These are phyloP conservation scores for Gentiana macrophylla DNA, from an alignment of 257 asterid species.

Conservation along the genomic window DNA sequence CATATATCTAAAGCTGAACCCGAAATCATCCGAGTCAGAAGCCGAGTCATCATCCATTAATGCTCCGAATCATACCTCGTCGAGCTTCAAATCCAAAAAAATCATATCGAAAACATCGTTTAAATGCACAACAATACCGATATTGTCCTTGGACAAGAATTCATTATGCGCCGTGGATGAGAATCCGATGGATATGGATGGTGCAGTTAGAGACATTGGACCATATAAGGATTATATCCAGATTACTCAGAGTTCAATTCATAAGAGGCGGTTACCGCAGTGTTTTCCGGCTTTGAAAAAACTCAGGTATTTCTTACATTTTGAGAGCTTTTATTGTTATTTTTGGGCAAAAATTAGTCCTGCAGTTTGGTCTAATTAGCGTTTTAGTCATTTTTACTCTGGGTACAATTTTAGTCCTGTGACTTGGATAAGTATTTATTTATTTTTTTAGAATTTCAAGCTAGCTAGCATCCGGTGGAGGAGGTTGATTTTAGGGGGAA, in stretches of 20 bases:
- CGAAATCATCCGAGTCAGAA: constrained; percentile 36
- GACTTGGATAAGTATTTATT: no score
- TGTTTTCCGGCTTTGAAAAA: constrained; percentile 60
- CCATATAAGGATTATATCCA: constrained; percentile 70
- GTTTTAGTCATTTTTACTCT: no score
- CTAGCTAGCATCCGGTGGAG: no score
- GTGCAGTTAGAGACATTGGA: constrained; percentile 52
- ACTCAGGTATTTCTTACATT: constrained; percentile 35
- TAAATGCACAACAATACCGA: constrained; percentile 36
- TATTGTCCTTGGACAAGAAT: constrained; percentile 32
- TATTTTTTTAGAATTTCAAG: no score
- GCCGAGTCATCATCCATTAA: constrained; percentile 24
- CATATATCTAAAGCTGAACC: constrained; percentile 56
- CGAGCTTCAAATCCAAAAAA: constrained; percentile 54
- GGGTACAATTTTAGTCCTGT: no score
- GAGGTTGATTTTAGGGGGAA: no score
- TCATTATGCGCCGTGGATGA: constrained; percentile 59
- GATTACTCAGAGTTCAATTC: constrained; percentile 47
- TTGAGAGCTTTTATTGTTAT: not conserved
- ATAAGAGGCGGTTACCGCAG: constrained; percentile 44
- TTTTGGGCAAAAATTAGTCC: no score
- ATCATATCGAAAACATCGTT: constrained; percentile 60
- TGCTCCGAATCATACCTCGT: constrained; percentile 32
- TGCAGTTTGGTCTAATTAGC: no score
- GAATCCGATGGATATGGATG: constrained; percentile 49